Conservation (phyloP, 352 stramenopile genomes). For the Sclerospora graminicola region DNA sequence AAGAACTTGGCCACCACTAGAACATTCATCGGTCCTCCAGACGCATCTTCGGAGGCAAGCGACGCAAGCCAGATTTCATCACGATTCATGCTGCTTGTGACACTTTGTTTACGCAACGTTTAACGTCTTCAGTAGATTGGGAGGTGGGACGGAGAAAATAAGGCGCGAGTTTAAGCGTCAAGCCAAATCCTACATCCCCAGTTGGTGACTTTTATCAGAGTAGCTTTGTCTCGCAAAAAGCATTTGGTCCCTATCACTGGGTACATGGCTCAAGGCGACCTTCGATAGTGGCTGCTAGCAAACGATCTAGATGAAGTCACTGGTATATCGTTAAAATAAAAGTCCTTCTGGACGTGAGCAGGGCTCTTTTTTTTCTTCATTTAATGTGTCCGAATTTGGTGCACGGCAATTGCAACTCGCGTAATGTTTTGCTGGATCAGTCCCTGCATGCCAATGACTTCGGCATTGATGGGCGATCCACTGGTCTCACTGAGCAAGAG, state of each 20-base stretch:
- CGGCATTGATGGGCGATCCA: conserved; percentile 31
- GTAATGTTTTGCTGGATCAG: conserved; percentile 50
- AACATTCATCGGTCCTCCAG: too few relatives aligned
- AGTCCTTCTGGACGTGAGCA: conserved; percentile 51
- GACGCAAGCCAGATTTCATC: too few relatives aligned
- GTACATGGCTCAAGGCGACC: too few relatives aligned
- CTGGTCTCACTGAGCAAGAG: too few relatives aligned
- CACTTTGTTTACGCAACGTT: too few relatives aligned
- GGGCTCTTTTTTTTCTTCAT: conserved; percentile 56
- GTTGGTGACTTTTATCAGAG: conserved; percentile 54
- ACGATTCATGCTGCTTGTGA: too few relatives aligned
- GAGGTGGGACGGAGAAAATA: conserved; percentile 31
- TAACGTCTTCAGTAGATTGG: conserved; percentile 7
- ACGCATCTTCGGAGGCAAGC: too few relatives aligned
- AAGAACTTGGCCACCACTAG: too few relatives aligned
- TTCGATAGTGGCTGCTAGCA: conserved; percentile 39
- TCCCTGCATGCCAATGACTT: conserved; percentile 61
- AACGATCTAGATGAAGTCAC: conserved; percentile 29
- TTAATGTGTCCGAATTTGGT: conserved; percentile 43
- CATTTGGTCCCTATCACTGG: conserved; percentile 59
- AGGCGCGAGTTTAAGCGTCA: too few relatives aligned
- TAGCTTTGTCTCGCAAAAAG: conserved; percentile 57
- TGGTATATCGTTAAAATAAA: conserved; percentile 47
- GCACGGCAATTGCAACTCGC: too few relatives aligned
- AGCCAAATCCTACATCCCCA: conserved; percentile 61